A percentile compares a stretch with the other conserved stretches of the same genome.
Evolutionary conservation across 192 early-diverging fungal genomes (phyloP).

Genomic region (Gigaspora rosea): DNA sequence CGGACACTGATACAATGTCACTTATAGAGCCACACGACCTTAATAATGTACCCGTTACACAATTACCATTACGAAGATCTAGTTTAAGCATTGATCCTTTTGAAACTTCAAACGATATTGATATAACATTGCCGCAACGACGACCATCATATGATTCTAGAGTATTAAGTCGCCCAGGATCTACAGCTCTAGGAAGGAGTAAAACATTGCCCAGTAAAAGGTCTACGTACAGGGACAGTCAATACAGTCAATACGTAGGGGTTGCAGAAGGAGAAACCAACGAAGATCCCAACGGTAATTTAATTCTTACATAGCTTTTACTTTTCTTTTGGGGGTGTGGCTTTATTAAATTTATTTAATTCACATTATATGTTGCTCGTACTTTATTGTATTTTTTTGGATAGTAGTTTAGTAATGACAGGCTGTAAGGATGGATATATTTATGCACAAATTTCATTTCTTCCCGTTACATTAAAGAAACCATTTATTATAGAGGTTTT

Average conservation of each 20-base stretch:
- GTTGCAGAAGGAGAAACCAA: too few relatives aligned
- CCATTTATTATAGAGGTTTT: too few relatives aligned
- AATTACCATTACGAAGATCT: background rate
- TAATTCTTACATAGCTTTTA: too few relatives aligned
- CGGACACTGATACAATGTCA: background rate
- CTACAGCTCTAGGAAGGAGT: background rate
- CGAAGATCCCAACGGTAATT: too few relatives aligned
- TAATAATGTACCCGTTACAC: background rate
- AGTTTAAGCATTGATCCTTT: conserved; percentile 1
- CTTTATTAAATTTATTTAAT: too few relatives aligned
- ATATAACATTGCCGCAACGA: background rate
- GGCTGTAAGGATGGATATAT: too few relatives aligned
- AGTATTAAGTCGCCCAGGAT: background rate
- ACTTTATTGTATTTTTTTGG: too few relatives aligned
- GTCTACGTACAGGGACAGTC: background rate
- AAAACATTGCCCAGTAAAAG: conserved; percentile 2
- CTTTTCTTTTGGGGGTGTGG: too few relatives aligned
- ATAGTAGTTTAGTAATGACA: too few relatives aligned
- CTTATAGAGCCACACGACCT: background rate
- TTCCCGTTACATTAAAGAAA: too few relatives aligned
- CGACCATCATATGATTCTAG: background rate
- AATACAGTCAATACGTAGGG: background rate
- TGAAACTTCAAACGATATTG: background rate
- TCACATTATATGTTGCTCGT: too few relatives aligned
- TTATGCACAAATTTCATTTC: too few relatives aligned